Conservation (phyloP, 148 eudicot genomes). For the Limonium bicolor region DNA sequence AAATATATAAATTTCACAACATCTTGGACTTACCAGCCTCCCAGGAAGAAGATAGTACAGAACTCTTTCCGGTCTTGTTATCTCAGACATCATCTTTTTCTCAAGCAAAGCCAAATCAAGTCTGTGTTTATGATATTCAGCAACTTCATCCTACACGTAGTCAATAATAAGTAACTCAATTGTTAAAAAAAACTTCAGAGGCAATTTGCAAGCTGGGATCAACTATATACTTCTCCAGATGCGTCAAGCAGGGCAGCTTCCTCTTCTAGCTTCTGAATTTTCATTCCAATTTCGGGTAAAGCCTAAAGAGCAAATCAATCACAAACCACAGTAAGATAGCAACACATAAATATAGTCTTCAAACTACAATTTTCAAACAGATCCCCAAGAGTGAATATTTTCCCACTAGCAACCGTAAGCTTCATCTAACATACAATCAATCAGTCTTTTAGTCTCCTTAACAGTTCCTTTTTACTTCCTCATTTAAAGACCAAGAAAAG, state of each 20-base stretch:
- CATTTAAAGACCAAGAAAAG: too few relatives aligned
- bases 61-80: conserved; percentile 86
- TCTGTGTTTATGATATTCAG: conserved; percentile 72
- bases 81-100: conserved; percentile 88
- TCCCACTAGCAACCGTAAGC: too few relatives aligned
- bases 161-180: neutral
- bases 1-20: too few relatives aligned
- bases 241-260: conserved; percentile 82
- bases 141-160: conserved; percentile 53
- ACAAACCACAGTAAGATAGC: too few relatives aligned
- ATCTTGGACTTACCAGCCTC: conserved; percentile 96
- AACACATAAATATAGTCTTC: too few relatives aligned
- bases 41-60: conserved; percentile 85
- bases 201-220: too few relatives aligned
- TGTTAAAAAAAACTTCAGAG: too few relatives aligned
- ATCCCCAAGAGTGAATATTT: too few relatives aligned
- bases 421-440: neutral
- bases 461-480: too few relatives aligned
- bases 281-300: conserved; percentile 84
- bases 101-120: conserved; percentile 68
- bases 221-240: conserved; percentile 72
- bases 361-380: too few relatives aligned
- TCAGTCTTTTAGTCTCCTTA: too few relatives aligned
- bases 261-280: conserved; percentile 68
- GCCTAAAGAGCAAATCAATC: conserved; percentile 46